Base-by-base conservation (phyloP, 441 rosid species). In the Manihot esculenta region DNA sequence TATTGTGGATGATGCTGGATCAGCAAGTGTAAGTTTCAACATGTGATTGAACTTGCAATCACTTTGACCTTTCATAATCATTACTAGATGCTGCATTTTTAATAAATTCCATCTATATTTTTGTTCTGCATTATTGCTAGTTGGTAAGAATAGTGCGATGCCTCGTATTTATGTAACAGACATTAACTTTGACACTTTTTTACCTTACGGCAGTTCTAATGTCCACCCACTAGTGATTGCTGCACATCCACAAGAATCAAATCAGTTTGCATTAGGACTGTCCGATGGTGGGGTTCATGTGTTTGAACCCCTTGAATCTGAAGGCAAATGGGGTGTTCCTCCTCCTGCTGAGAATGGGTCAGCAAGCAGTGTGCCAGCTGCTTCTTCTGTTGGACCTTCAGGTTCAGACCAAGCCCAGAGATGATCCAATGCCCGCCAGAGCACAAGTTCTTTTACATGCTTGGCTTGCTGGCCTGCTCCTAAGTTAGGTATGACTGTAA, bases 251-350 rank as follows among this genome's bases (percentile, higher is more conserved):
- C 96, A 90, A 33, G 97, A 91, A 76, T 74, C 97, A 12, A 91
- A 87, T 68, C 94, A 93, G 82, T 90, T 91, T 82, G 97, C 98
- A 0, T 68, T 96, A 79, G 99, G 99, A 55, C 88, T 96, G n/a
- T 88, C 99, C 13, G 97, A 96, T 75, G 99, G 99, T 2, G 91
- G 94, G 44, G 99, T 95, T 54, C 89, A 93, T 79, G 90, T 93
- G 47, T 86, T 93, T 55, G 99, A 96, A 81, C 99, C 99, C 50
- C 93, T 90, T 10, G 99, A 96, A 79, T 88, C 98, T 27, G 95
- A 96, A 78, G 90, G 87, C 53, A 91, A 89, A 85, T 96, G 99
- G 99, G 97, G 98, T 15, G 81, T 86, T 66, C 91, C 97, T 53
- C 97, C 97, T 71, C 96, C 92, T 5, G 81, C 85, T 10, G 99